phyloP scores from a whole-genome alignment of 2,329 filamentous ascomycete species.

The Diaporthe ilicicola region DNA sequence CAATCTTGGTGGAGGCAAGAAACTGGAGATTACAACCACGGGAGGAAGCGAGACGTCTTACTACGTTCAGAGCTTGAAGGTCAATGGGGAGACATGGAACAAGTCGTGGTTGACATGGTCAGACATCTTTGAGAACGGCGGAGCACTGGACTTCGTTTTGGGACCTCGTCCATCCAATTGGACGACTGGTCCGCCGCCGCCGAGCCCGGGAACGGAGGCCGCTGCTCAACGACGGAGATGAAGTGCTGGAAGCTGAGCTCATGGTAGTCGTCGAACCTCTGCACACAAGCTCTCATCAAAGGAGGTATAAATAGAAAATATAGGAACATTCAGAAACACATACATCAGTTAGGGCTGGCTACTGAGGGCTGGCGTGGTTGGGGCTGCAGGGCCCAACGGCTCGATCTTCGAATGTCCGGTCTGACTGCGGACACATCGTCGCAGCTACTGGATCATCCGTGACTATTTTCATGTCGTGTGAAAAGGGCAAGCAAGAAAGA shows the following conservation, averaged over 20 bases:
- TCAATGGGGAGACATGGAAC: slow-evolving; percentile 71
- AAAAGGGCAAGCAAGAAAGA: background rate
- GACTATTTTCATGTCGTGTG: too few species aligned
- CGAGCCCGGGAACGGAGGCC: slow-evolving; percentile 60
- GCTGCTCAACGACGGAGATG: slow-evolving; percentile 5
- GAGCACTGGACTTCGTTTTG: slow-evolving; percentile 71
- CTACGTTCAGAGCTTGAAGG: slow-evolving; percentile 72
- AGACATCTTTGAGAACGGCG: slow-evolving; percentile 71
- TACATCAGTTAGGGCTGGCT: too few species aligned
- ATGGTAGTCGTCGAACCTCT: too few species aligned
- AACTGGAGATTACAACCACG: slow-evolving; percentile 61
- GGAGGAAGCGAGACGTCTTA: slow-evolving; percentile 55
- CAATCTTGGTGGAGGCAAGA: slow-evolving; percentile 59
- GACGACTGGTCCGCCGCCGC: slow-evolving; percentile 67
- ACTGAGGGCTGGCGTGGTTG: too few species aligned
- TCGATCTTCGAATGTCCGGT: too few species aligned
- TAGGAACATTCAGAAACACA: too few species aligned
- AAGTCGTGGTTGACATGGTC: slow-evolving; percentile 73
- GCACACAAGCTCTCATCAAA: too few species aligned
- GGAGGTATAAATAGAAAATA: too few species aligned
- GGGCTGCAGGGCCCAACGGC: too few species aligned
- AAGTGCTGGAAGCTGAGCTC: too few species aligned
- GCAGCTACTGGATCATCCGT: too few species aligned
- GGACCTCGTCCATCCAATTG: slow-evolving; percentile 61
- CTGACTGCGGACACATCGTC: too few species aligned